Evolutionary conservation across 2,329 filamentous ascomycete species (phyloP).

Genomic region (Trichoderma brevicompactum): DNA sequence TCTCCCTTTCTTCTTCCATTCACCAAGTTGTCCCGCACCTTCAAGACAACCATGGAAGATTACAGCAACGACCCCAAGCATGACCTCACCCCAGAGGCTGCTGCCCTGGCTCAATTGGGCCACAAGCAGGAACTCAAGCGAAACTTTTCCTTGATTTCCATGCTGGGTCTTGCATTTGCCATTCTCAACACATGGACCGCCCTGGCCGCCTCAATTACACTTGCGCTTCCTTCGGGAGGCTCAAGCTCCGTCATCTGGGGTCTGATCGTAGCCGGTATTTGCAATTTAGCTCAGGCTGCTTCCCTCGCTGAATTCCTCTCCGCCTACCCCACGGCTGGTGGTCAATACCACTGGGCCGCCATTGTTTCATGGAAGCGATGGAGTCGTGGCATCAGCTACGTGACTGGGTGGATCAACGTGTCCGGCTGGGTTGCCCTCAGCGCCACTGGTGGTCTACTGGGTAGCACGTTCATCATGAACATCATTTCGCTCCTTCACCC

Average conservation of each 20-base stretch:
- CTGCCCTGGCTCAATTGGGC: constrained; percentile 50
- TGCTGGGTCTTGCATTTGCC: constrained; percentile 54
- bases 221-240: constrained; percentile 70
- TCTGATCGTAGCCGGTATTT: constrained; percentile 62
- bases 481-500: constrained; percentile 66
- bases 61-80: constrained; percentile 12
- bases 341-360: constrained; percentile 75
- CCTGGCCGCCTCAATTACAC: constrained; percentile 51
- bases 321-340: constrained; percentile 63
- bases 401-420: constrained; percentile 74
- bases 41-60: constrained; percentile 27
- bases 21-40: constrained; percentile 10
- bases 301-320: constrained; percentile 74
- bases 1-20: not conserved
- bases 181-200: constrained; percentile 58
- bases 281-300: constrained; percentile 70
- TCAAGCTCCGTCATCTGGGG: constrained; percentile 76
- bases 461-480: constrained; percentile 68
- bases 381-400: constrained; percentile 67
- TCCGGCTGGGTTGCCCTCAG: constrained; percentile 73
- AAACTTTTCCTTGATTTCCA: constrained; percentile 54
- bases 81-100: constrained; percentile 40
- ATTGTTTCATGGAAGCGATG: constrained; percentile 63
- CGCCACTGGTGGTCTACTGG: constrained; percentile 69
- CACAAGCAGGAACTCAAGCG: constrained; percentile 55